These are phyloP conservation scores for Hypomontagnella submonticulosa DNA, from an alignment of 495 filamentous ascomycete genomes.

Conservation along the genomic window DNA sequence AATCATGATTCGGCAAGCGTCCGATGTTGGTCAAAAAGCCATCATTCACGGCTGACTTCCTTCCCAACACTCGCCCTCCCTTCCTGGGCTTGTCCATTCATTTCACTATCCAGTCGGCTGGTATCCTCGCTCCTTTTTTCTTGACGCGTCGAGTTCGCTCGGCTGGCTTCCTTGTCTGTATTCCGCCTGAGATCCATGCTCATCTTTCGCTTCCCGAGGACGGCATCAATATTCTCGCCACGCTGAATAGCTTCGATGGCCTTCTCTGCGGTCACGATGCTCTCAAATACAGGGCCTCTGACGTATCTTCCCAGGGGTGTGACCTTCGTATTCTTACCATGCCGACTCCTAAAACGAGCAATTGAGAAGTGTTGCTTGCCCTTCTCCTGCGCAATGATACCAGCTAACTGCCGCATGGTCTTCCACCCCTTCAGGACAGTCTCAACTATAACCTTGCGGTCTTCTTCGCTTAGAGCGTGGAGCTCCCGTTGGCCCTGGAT, in stretches of 20 bases:
- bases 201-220: slow-evolving; percentile 15
- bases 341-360: slow-evolving; percentile 40
- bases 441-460: slow-evolving; percentile 39
- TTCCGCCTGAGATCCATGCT: neutral
- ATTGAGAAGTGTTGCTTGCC: slow-evolving; percentile 46
- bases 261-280: slow-evolving; percentile 53
- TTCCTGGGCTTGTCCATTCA: too few species aligned
- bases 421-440: slow-evolving; percentile 55
- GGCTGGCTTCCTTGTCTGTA: neutral
- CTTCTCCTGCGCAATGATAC: slow-evolving; percentile 50
- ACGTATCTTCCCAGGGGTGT: slow-evolving; percentile 30
- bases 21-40: neutral
- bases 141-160: neutral
- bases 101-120: neutral
- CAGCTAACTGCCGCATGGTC: slow-evolving; percentile 55
- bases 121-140: neutral
- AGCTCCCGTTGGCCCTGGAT: slow-evolving; percentile 59
- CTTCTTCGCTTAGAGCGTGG: slow-evolving; percentile 44
- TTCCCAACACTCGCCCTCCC: too few species aligned
- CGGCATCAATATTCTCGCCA: slow-evolving; percentile 44
- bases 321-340: slow-evolving; percentile 45
- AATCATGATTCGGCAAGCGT: too few species aligned
- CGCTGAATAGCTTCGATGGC: slow-evolving; percentile 53
- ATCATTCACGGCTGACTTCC: neutral
- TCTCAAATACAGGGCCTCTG: slow-evolving; percentile 58